phyloP scores from a whole-genome alignment of 352 stramenopile species.

The Globisporangium acanthophoron region DNA sequence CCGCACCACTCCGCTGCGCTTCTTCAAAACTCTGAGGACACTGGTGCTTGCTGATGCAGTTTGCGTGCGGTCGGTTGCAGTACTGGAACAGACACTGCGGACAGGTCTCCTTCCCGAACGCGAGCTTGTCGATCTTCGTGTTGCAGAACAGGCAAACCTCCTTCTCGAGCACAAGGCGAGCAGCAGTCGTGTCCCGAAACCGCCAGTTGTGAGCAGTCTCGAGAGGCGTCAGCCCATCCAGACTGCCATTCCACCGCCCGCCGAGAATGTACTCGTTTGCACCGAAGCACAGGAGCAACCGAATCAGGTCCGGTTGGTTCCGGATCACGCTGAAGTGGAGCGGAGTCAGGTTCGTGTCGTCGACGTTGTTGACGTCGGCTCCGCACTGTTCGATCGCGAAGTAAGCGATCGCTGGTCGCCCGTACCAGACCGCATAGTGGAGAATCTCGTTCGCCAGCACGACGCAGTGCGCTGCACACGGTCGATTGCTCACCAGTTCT shows the following conservation, averaged over 20 bases:
- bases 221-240: constrained; percentile 39
- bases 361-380: constrained; percentile 63
- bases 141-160: constrained; percentile 84
- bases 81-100: constrained; percentile 47
- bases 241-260: constrained; percentile 28
- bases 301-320: constrained; percentile 73
- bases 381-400: constrained; percentile 57
- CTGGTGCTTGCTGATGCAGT: constrained; percentile 63
- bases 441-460: constrained; percentile 78
- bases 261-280: constrained; percentile 26
- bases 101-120: constrained; percentile 47
- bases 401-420: constrained; percentile 44
- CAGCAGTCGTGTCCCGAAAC: constrained; percentile 60
- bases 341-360: constrained; percentile 64
- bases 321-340: constrained; percentile 75
- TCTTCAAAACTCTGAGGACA: constrained; percentile 32
- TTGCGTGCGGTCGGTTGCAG: constrained; percentile 34
- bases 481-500: constrained; percentile 27
- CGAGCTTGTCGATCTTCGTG: constrained; percentile 54
- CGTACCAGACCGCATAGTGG: constrained; percentile 72
- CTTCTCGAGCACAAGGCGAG: constrained; percentile 52
- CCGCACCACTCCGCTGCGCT: background rate
- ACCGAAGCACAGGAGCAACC: constrained; percentile 52
- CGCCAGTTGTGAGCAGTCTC: constrained; percentile 60
- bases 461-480: constrained; percentile 12